Percentiles rank a stretch among this genome's conserved stretches.
Evolutionary conservation across 2,329 filamentous ascomycete genomes (phyloP).

Genomic region (Dactylella cylindrospora): DNA sequence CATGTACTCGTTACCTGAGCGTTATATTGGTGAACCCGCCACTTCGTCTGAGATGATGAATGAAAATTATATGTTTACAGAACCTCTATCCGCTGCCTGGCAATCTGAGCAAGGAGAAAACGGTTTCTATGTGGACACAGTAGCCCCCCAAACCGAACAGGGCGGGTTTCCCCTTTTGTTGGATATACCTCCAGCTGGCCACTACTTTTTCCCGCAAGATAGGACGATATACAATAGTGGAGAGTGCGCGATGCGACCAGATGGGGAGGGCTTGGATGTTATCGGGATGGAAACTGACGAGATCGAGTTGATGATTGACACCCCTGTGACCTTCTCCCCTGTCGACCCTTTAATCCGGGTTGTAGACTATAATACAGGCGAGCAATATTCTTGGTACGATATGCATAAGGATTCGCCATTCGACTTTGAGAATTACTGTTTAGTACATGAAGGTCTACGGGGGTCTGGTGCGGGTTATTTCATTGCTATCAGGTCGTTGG

Average conservation of each 20-base stretch:
- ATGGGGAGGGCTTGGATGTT: constrained; percentile 9
- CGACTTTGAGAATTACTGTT: constrained; percentile 20
- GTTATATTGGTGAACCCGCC: too few relatives aligned
- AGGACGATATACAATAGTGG: not conserved
- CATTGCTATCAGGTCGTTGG: constrained; percentile 26
- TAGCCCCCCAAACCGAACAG: too few relatives aligned
- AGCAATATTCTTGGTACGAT: constrained; percentile 35
- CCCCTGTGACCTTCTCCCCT: constrained; percentile 4
- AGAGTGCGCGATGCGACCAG: constrained; percentile 13
- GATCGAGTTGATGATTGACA: constrained; percentile 16
- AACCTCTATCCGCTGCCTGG: too few relatives aligned
- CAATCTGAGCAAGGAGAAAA: too few relatives aligned
- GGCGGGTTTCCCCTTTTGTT: too few relatives aligned
- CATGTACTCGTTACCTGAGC: too few relatives aligned
- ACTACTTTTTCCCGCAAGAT: constrained; percentile 6
- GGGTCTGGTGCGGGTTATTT: constrained; percentile 18
- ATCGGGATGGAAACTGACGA: constrained; percentile 24
- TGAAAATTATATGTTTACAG: too few relatives aligned
- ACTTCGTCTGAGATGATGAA: too few relatives aligned
- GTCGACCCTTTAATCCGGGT: constrained; percentile 23
- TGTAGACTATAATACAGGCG: constrained; percentile 1
- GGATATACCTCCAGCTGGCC: too few relatives aligned
- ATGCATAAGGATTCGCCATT: constrained; percentile 9
- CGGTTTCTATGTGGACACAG: too few relatives aligned
- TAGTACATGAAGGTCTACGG: constrained; percentile 15